phyloP scores from a whole-genome alignment of 441 rosid species.

The Erysimum pusillum region DNA sequence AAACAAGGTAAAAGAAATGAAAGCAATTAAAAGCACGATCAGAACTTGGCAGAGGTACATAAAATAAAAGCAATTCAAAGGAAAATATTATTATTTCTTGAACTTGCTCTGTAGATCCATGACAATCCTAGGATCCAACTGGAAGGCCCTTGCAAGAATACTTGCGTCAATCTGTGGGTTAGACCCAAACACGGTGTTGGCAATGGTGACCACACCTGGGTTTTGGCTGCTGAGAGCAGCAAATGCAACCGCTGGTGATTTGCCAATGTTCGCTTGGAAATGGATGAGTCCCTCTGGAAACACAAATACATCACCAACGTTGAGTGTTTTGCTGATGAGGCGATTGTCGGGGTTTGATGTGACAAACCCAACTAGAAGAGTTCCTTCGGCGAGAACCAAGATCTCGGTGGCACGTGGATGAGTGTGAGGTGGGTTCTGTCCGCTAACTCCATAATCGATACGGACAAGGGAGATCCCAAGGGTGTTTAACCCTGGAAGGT shows the following conservation, averaged over 20 bases:
- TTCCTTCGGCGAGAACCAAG: background rate
- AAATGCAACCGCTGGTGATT: conserved; percentile 40
- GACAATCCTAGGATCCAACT: conserved; percentile 35
- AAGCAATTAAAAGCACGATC: no score
- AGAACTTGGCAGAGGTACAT: background rate
- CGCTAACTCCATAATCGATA: conserved; percentile 43
- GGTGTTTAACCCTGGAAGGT: conserved; percentile 53
- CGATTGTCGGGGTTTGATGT: conserved; percentile 49
- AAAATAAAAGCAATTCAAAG: background rate
- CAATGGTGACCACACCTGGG: conserved; percentile 47
- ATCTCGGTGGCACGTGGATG: conserved; percentile 57
- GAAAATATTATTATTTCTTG: background rate
- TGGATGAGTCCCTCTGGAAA: conserved; percentile 59
- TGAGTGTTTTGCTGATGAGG: conserved; percentile 42
- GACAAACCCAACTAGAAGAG: conserved; percentile 15
- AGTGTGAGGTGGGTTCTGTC: conserved; percentile 51
- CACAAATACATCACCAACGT: conserved; percentile 54
- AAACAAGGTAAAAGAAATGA: no score
- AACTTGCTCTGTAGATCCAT: conserved; percentile 38
- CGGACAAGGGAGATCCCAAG: conserved; percentile 54
- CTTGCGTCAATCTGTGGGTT: conserved; percentile 36
- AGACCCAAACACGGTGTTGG: conserved; percentile 49
- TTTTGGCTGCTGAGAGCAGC: conserved; percentile 56
- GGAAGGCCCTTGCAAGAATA: conserved; percentile 50
- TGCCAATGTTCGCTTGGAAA: conserved; percentile 44